These are phyloP conservation scores for Aphanomyces euteiches DNA, from an alignment of 352 stramenopile genomes.

Conservation along the genomic window DNA sequence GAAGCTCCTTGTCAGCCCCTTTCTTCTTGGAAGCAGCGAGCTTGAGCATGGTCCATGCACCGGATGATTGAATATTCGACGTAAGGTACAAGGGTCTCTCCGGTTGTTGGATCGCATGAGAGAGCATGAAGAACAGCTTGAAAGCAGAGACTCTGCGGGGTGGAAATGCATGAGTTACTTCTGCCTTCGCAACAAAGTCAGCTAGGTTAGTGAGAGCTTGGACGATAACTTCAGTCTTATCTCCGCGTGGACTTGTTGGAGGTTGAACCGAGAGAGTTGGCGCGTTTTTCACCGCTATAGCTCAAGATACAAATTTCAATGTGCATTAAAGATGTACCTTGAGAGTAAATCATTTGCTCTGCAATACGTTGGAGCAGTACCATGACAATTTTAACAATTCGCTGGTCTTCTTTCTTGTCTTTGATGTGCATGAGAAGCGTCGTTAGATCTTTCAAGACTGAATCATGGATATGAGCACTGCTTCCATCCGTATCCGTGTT, in stretches of 20 bases:
- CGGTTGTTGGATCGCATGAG: constrained; percentile 44
- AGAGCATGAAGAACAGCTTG: constrained; percentile 61
- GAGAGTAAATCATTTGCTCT: constrained; percentile 38
- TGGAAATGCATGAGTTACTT: constrained; percentile 46
- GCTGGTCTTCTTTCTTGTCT: constrained; percentile 79
- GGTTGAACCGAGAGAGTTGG: neutral
- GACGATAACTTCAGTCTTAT: constrained; percentile 25
- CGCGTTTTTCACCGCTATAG: no score
- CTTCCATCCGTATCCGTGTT: constrained; percentile 20
- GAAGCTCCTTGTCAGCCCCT: constrained; percentile 53
- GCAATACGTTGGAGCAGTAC: constrained; percentile 58
- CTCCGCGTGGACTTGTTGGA: constrained; percentile 16
- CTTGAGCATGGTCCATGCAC: constrained; percentile 44
- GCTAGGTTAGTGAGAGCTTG: neutral
- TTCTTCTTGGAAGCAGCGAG: constrained; percentile 52
- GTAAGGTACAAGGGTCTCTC: constrained; percentile 43
- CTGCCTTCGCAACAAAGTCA: constrained; percentile 31
- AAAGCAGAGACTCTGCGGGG: constrained; percentile 50
- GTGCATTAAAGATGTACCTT: neutral
- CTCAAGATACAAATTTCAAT: no score
- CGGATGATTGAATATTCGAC: constrained; percentile 33
- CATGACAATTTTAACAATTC: constrained; percentile 55
- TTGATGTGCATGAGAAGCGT: constrained; percentile 63
- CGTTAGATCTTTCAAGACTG: constrained; percentile 61
- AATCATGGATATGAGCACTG: constrained; percentile 38